These are phyloP conservation scores for Datura wrightii DNA, from an alignment of 257 asterid species.

Conservation along the genomic window DNA sequence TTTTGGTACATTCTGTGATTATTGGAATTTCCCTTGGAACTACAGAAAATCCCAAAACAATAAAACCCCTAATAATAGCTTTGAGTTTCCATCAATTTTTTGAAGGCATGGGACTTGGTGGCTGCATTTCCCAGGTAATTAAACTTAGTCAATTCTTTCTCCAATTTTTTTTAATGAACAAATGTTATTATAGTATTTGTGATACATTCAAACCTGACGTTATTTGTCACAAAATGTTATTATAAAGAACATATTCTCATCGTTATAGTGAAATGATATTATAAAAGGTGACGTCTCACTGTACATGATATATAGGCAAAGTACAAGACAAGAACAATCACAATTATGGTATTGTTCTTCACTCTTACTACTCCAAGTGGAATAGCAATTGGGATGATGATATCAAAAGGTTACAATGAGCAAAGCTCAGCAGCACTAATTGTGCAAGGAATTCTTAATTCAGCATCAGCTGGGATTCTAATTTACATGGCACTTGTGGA, in stretches of 20 bases:
- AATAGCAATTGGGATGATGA: conserved; percentile 40
- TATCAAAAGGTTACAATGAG: conserved; percentile 42
- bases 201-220: too few relatives aligned
- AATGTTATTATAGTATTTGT: not conserved
- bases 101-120: conserved; percentile 54
- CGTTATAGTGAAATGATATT: too few relatives aligned
- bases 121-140: conserved; percentile 48
- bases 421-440: conserved; percentile 40
- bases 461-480: conserved; percentile 51
- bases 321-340: conserved; percentile 30
- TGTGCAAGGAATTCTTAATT: conserved; percentile 45
- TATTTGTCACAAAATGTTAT: too few relatives aligned
- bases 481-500: conserved; percentile 49
- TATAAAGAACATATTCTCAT: too few relatives aligned
- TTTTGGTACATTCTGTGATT: conserved; percentile 43
- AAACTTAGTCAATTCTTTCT: not conserved
- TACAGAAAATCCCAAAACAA: conserved; percentile 39
- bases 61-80: conserved; percentile 43
- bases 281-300: too few relatives aligned
- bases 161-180: not conserved
- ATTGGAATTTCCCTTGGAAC: conserved; percentile 46
- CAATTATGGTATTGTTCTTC: conserved; percentile 44
- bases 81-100: conserved; percentile 47
- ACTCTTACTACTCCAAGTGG: conserved; percentile 48
- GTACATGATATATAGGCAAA: conserved; percentile 33